phyloP scores from a whole-genome alignment of 306 rosid genomes.

The Trifolium fragiferum region DNA sequence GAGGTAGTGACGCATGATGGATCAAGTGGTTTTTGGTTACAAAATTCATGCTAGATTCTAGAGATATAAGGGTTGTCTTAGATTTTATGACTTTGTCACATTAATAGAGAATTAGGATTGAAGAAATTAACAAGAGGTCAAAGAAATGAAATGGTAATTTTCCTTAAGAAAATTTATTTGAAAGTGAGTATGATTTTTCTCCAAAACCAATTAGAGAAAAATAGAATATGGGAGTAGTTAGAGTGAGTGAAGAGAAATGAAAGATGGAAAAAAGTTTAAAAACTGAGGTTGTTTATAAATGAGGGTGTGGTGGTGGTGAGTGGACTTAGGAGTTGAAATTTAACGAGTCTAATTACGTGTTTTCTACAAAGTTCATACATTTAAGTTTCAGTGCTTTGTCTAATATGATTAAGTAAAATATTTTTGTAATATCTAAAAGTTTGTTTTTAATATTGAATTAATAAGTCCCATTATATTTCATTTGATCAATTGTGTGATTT shows the following conservation, averaged over 20 bases:
- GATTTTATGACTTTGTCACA: constrained; percentile 40
- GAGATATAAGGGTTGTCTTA: constrained; percentile 26
- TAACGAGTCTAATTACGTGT: too few relatives aligned
- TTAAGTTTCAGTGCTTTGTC: too few relatives aligned
- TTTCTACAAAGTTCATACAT: too few relatives aligned
- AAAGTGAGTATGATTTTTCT: constrained; percentile 17
- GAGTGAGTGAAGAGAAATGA: constrained; percentile 19
- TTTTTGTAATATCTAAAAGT: too few relatives aligned
- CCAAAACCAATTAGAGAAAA: constrained; percentile 3
- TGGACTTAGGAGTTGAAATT: constrained; percentile 35
- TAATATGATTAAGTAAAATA: too few relatives aligned
- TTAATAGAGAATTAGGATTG: not conserved
- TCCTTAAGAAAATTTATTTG: not conserved
- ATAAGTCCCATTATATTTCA: too few relatives aligned
- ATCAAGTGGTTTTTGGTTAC: constrained; percentile 41
- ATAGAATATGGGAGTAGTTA: not conserved
- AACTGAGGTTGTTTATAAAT: constrained; percentile 36
- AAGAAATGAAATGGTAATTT: not conserved
- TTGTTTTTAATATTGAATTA: too few relatives aligned
- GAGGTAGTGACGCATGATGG: constrained; percentile 28
- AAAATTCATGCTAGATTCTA: constrained; percentile 55
- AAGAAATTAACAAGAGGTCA: not conserved
- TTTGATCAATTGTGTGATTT: too few relatives aligned
- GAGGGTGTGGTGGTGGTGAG: constrained; percentile 2
- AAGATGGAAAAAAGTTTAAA: constrained; percentile 13